Base-by-base conservation (phyloP, 352 stramenopile species). In the Phytophthora pisi region DNA sequence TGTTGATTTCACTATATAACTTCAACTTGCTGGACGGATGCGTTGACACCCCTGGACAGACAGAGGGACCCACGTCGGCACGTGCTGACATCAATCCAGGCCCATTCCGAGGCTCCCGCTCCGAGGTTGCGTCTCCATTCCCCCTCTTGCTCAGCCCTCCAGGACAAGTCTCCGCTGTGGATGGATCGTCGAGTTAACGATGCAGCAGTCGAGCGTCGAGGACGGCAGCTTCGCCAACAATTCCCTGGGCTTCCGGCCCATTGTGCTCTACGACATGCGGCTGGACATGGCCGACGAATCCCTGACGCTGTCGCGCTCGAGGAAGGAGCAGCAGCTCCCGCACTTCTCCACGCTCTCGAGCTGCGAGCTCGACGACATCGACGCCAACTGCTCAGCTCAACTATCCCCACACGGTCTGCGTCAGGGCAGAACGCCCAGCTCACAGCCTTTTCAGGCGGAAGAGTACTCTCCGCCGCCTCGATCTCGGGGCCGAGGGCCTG, bases 341-440 rank as follows among this genome's bases (percentile, higher is more conserved):
- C 57, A 68, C 2, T 65, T 76, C 36, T 59, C 57, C 15, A 61
- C 45, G 4, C 42, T 68, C 5, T 77, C 70, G 9, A 74, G 61
- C 46, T 46, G 23, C 13, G 65, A 74, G n/a, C 38, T 77, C 50
- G 65, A 74, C 47, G 60, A 72, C 31, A 66, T 76, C 51, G 68
- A 76, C 36, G 70, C 63, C 16, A 30, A 61, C 5, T 54, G 43
- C 16, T 69, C 55, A 13, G 56, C 66, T n/a, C 47, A 46, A 26
- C 36, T 57, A 23, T 58, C 57, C 7, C 54, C 60, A 38, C 51
- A 36, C 1, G 15, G 18, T 5, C 20, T 28, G 3, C 52, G 73
- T 0, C 57, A 54, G 18, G 2, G 9, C 0, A 61, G 46, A 20
- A 55, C 52, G 0, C 50, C 49, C 15, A 40, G 3, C 10, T 30